These are phyloP conservation scores for Colletotrichum sp. DNA, from an alignment of 2,329 filamentous ascomycete genomes.

Conservation along the genomic window DNA sequence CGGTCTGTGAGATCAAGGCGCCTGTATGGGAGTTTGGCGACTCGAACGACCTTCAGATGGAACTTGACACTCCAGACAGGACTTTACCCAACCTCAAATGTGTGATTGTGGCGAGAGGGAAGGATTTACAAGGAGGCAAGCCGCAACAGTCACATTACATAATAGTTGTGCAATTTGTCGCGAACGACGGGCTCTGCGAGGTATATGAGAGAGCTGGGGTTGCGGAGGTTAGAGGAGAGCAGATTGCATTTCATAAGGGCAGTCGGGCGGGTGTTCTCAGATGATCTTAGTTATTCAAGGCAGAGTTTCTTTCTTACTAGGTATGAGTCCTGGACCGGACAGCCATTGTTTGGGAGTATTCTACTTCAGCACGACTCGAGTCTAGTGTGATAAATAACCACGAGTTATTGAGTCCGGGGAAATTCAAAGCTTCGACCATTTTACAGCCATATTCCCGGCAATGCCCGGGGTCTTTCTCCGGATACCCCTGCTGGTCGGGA, in stretches of 20 bases:
- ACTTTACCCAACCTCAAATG: not conserved
- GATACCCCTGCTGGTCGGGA: not conserved
- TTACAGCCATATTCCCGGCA: not conserved
- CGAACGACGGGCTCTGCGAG: not conserved
- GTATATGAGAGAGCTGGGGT: not conserved
- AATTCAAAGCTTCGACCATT: not conserved
- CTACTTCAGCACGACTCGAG: too few relatives aligned
- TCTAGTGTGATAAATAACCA: too few relatives aligned
- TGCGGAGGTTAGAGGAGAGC: not conserved
- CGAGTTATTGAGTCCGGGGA: too few relatives aligned
- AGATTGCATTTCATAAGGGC: not conserved
- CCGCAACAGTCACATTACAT: not conserved
- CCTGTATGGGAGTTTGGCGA: not conserved
- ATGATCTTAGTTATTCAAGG: not conserved
- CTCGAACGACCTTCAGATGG: not conserved
- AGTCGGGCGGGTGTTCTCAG: not conserved
- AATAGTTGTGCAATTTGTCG: not conserved
- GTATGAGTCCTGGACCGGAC: too few relatives aligned
- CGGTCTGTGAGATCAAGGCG: not conserved
- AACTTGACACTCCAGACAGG: not conserved
- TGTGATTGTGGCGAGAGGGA: not conserved
- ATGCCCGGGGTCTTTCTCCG: not conserved
- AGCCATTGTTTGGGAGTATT: too few relatives aligned
- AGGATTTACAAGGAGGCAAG: not conserved
- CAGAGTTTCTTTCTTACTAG: too few relatives aligned